These are phyloP conservation scores for Tagetes patula DNA, from an alignment of 129 eudicot species.

Conservation along the genomic window DNA sequence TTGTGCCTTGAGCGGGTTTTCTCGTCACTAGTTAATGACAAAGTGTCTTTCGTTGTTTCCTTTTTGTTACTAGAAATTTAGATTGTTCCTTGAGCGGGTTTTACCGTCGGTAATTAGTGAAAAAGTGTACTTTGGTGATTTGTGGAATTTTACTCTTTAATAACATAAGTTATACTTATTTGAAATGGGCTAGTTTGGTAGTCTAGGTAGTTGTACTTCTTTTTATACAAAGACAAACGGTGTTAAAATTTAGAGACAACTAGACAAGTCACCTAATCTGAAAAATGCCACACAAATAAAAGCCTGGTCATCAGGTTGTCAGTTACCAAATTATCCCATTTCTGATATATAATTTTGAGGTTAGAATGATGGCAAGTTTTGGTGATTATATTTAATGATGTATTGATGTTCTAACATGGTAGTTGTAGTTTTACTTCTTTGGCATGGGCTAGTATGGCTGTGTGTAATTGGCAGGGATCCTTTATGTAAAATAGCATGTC, in stretches of 20 bases:
- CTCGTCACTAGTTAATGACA: not conserved
- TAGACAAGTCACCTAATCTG: not conserved
- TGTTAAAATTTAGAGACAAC: not conserved
- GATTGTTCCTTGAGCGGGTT: too few species aligned
- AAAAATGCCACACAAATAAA: not conserved
- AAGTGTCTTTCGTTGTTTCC: not conserved
- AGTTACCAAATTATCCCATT: not conserved
- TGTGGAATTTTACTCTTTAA: too few species aligned
- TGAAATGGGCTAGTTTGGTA: not conserved
- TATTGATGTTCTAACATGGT: not conserved
- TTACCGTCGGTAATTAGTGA: too few species aligned
- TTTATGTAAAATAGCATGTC: not conserved
- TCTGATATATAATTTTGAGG: not conserved
- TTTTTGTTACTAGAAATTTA: too few species aligned
- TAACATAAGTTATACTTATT: not conserved
- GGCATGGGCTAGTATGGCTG: not conserved
- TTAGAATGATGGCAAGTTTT: not conserved
- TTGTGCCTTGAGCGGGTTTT: not conserved
- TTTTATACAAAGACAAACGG: not conserved
- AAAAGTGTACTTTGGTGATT: too few species aligned
- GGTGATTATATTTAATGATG: not conserved
- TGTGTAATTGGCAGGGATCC: not conserved
- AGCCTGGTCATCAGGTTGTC: not conserved
- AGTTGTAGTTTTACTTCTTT: not conserved
- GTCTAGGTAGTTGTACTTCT: not conserved